phyloP scores from a whole-genome alignment of 163 green algal genomes.

The Scenedesmus sp. region DNA sequence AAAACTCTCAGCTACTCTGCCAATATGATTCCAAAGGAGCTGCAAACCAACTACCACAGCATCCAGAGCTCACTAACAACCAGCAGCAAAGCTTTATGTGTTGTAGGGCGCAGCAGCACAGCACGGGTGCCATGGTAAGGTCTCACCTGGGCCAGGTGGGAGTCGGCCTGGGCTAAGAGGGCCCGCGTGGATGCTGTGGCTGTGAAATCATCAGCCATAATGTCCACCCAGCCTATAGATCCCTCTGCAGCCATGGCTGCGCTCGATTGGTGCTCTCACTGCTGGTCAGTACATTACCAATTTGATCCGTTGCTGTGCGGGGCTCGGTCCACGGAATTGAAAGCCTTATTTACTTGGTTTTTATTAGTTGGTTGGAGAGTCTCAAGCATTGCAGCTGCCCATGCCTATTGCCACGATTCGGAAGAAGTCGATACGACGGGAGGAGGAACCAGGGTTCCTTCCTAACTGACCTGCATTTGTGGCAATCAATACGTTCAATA shows the following conservation, averaged over 20 bases:
- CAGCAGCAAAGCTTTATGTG: too few species aligned
- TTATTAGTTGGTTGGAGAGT: too few species aligned
- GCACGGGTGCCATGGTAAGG: neutral
- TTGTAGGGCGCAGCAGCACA: neutral
- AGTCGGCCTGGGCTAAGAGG: neutral
- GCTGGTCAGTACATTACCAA: neutral
- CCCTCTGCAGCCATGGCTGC: neutral
- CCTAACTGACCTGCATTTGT: neutral
- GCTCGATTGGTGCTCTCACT: neutral
- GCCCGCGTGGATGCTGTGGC: neutral
- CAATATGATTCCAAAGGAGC: too few species aligned
- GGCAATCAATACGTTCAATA: neutral
- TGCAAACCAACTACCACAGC: too few species aligned
- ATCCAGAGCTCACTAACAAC: too few species aligned
- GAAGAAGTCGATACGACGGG: neutral
- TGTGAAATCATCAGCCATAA: neutral
- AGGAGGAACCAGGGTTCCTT: neutral
- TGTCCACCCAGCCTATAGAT: neutral
- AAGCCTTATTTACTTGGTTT: too few species aligned
- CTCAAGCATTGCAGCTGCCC: too few species aligned
- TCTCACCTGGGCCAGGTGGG: neutral
- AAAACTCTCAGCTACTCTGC: too few species aligned
- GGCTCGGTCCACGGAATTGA: too few species aligned
- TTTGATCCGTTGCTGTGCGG: neutral
- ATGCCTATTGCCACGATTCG: neutral